Evolutionary conservation across 768 basidiomycete species (phyloP).

Genomic region (Suillus weaverae): DNA sequence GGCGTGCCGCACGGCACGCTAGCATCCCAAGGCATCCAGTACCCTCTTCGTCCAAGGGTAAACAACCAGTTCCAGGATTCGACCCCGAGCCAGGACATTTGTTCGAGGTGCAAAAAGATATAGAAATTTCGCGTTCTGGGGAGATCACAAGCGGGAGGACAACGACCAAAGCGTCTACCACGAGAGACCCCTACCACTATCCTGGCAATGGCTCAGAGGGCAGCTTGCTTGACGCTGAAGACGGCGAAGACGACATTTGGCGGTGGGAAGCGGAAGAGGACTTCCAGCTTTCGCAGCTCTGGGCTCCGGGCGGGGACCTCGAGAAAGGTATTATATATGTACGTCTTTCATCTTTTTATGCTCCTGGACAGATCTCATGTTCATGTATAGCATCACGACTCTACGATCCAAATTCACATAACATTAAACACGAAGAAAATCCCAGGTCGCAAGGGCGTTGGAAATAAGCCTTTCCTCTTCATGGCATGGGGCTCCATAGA

Average conservation of each 20-base stretch:
- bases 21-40: slow-evolving; percentile 1
- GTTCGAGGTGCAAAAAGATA: slow-evolving; percentile 58
- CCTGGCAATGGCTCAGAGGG: slow-evolving; percentile 41
- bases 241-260: slow-evolving; percentile 49
- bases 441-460: slow-evolving; percentile 52
- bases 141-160: slow-evolving; percentile 53
- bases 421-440: slow-evolving; percentile 57
- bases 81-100: slow-evolving; percentile 45
- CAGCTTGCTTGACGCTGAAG: slow-evolving; percentile 29
- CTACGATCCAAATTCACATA: slow-evolving; percentile 57
- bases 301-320: slow-evolving; percentile 46
- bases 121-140: slow-evolving; percentile 46
- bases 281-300: slow-evolving; percentile 56
- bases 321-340: slow-evolving; percentile 62
- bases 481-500: slow-evolving; percentile 43
- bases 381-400: slow-evolving; percentile 49
- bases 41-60: slow-evolving; percentile 20
- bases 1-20: slow-evolving; percentile 29
- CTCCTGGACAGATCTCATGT: not conserved
- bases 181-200: slow-evolving; percentile 48
- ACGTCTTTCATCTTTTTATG: slow-evolving; percentile 24
- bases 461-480: slow-evolving; percentile 66
- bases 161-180: slow-evolving; percentile 51
- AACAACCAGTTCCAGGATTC: slow-evolving; percentile 16
- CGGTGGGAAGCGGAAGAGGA: slow-evolving; percentile 74